Conservation (phyloP, 768 basidiomycete genomes). For the Collybia nuda region DNA sequence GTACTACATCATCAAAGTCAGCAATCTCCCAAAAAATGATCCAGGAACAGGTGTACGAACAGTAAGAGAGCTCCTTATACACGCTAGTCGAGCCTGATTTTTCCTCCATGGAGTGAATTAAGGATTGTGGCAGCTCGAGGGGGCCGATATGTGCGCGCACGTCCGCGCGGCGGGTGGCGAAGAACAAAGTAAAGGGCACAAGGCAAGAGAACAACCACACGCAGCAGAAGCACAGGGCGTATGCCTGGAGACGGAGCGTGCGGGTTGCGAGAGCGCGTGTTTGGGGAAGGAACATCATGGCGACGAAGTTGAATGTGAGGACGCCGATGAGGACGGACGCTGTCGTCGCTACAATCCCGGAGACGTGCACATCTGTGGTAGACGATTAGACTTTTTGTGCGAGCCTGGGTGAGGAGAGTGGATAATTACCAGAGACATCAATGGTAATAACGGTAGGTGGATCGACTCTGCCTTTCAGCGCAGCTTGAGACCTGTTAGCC, state of each 20-base stretch:
- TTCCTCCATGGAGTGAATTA: constrained; percentile 34
- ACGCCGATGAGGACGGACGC: constrained; percentile 32
- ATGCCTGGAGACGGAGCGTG: constrained; percentile 31
- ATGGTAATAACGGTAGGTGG: constrained; percentile 33
- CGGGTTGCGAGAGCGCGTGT: constrained; percentile 18
- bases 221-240: constrained; percentile 37
- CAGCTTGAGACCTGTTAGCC: constrained; percentile 35
- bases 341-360: constrained; percentile 34
- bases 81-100: constrained; percentile 37
- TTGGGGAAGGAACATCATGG: constrained; percentile 17
- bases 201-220: constrained; percentile 40
- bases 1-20: constrained; percentile 31
- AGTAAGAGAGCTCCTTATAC: constrained; percentile 43
- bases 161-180: constrained; percentile 42
- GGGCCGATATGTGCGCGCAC: constrained; percentile 41
- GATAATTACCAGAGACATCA: constrained; percentile 31
- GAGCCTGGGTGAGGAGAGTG: not conserved
- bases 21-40: not conserved
- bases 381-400: not conserved
- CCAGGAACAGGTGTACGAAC: constrained; percentile 28
- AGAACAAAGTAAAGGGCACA: constrained; percentile 19
- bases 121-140: constrained; percentile 29
- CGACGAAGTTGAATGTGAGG: constrained; percentile 23
- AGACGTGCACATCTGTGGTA: constrained; percentile 34
- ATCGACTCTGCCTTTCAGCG: constrained; percentile 28